phyloP scores from a whole-genome alignment of 345 rosid species.

The Kandelia obovata region DNA sequence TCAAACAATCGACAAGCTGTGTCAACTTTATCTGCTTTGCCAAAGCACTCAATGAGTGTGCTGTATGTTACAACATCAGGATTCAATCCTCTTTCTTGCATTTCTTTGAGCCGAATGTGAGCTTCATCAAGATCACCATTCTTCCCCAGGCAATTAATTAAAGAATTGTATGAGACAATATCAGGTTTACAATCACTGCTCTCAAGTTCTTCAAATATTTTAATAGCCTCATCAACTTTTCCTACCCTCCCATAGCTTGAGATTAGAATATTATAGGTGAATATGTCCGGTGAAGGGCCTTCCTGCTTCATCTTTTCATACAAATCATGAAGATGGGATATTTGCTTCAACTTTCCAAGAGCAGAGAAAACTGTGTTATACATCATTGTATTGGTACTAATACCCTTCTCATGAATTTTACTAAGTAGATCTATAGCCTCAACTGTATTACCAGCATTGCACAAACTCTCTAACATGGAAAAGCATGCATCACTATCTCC shows the following conservation, averaged over 20 bases:
- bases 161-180: conserved; percentile 73
- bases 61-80: conserved; percentile 94
- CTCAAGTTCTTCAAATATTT: conserved; percentile 83
- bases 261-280: conserved; percentile 80
- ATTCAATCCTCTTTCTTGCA: conserved; percentile 77
- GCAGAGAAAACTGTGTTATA: conserved; percentile 65
- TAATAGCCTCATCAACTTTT: conserved; percentile 58
- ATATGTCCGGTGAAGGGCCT: conserved; percentile 71
- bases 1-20: conserved; percentile 80
- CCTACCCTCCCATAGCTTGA: conserved; percentile 77
- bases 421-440: conserved; percentile 75
- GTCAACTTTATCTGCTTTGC: conserved; percentile 81
- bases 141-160: conserved; percentile 90
- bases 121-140: conserved; percentile 94
- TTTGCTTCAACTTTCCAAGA: conserved; percentile 68
- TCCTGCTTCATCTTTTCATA: conserved; percentile 66
- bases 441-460: conserved; percentile 61
- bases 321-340: conserved; percentile 66
- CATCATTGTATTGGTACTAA: conserved; percentile 61
- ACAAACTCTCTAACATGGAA: conserved; percentile 75
- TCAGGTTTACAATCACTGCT: conserved; percentile 64
- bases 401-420: conserved; percentile 71
- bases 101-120: conserved; percentile 84
- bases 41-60: conserved; percentile 88
- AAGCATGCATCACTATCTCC: conserved; percentile 68